These are phyloP conservation scores for Akanthomyces uredinophilus DNA, from an alignment of 2,329 filamentous ascomycete species.

Conservation along the genomic window DNA sequence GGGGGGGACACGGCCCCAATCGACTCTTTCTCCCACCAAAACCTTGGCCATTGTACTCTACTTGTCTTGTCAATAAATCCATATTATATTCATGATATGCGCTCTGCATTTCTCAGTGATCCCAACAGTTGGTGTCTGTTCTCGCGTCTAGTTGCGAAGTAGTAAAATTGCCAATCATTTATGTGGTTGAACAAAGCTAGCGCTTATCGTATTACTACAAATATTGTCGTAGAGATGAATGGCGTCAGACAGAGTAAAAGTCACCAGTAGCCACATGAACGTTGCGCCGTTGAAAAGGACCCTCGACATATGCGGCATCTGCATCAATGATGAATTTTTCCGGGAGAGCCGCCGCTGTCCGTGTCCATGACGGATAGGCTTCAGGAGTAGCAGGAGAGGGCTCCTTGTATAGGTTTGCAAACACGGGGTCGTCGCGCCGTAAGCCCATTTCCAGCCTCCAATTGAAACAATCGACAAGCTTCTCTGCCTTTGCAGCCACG, in stretches of 20 bases:
- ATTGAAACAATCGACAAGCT: constrained; percentile 21
- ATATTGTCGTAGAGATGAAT: too few relatives aligned
- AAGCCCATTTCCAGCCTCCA: constrained; percentile 22
- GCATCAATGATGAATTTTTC: constrained; percentile 11
- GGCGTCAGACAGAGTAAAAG: constrained; percentile 12
- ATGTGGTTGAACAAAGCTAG: too few relatives aligned
- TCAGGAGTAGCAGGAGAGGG: constrained; percentile 11
- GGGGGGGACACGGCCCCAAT: too few relatives aligned
- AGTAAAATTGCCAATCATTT: too few relatives aligned
- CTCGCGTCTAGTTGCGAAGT: too few relatives aligned
- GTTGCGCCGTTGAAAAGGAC: constrained; percentile 16
- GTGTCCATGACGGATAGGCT: constrained; percentile 11
- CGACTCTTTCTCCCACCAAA: too few relatives aligned
- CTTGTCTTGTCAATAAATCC: too few relatives aligned
- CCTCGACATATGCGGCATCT: constrained; percentile 9
- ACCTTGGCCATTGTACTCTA: too few relatives aligned
- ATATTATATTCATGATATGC: too few relatives aligned
- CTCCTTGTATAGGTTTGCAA: background rate
- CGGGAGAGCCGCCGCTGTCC: constrained; percentile 2
- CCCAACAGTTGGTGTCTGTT: too few relatives aligned
- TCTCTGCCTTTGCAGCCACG: constrained; percentile 22
- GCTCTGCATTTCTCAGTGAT: too few relatives aligned
- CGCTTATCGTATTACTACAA: too few relatives aligned
- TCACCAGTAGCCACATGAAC: constrained; percentile 16
- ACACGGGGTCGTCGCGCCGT: constrained; percentile 11